Evolutionary conservation across 2,329 filamentous ascomycete genomes (phyloP).

Genomic region (Neospermospora avenae): DNA sequence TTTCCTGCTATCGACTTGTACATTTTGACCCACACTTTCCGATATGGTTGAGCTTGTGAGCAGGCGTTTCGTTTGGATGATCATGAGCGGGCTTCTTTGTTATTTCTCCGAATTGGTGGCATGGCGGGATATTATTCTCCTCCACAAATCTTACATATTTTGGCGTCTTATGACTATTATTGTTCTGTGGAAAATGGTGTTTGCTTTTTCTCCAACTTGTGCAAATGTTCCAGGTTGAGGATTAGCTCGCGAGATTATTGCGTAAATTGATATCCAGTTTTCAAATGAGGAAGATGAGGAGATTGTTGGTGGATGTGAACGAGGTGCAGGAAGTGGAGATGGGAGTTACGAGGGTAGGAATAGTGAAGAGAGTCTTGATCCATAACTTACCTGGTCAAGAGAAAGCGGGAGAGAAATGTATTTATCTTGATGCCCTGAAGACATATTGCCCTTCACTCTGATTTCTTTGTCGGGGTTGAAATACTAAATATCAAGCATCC

Average conservation of each 20-base stretch:
- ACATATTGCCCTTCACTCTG: not conserved
- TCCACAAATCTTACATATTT: not conserved
- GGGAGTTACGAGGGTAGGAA: not conserved
- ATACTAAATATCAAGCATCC: no score
- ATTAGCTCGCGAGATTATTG: slow-evolving; percentile 3
- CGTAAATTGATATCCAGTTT: slow-evolving; percentile 24
- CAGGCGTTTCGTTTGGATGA: slow-evolving; percentile 23
- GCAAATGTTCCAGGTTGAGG: not conserved
- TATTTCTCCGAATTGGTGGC: not conserved
- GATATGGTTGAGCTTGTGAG: not conserved
- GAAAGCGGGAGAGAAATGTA: not conserved
- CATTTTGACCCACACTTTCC: not conserved
- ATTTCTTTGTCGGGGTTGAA: no score
- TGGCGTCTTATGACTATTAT: slow-evolving; percentile 15
- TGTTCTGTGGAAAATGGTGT: slow-evolving; percentile 1
- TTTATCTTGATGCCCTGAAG: slow-evolving; percentile 2
- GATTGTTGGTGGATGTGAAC: not conserved
- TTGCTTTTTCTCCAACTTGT: slow-evolving; percentile 2
- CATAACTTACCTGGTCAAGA: not conserved
- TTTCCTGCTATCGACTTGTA: slow-evolving; percentile 15
- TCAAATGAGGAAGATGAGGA: not conserved
- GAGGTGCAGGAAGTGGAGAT: not conserved
- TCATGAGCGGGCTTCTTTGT: slow-evolving; percentile 8
- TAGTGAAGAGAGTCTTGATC: not conserved
- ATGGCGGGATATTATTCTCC: not conserved